phyloP scores from a whole-genome alignment of 2,329 filamentous ascomycete genomes.

The Cladophialophora yegresii region DNA sequence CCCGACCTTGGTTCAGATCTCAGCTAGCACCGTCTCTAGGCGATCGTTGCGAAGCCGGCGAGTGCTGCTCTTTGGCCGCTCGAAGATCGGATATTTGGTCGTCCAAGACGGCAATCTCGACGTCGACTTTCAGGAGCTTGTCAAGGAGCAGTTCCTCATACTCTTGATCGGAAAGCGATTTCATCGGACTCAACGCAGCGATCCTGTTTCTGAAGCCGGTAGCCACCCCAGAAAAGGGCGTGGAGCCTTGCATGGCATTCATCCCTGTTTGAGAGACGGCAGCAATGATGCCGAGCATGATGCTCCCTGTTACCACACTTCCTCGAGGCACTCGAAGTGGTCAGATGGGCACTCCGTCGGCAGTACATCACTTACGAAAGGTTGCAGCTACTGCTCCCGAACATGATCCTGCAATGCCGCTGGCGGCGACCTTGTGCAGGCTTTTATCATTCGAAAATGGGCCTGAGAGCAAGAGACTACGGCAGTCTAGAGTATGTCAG shows the following conservation, averaged over 20 bases:
- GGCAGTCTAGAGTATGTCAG: slow-evolving; percentile 17
- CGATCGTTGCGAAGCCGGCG: not conserved
- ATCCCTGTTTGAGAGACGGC: slow-evolving; percentile 27
- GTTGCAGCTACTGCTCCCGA: slow-evolving; percentile 28
- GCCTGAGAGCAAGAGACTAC: slow-evolving; percentile 16
- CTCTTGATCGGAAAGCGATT: slow-evolving; percentile 68
- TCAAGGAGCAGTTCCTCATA: slow-evolving; percentile 71
- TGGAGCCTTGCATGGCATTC: slow-evolving; percentile 46
- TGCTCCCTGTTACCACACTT: slow-evolving; percentile 28
- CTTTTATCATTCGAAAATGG: slow-evolving; percentile 33
- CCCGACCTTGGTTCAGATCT: not conserved
- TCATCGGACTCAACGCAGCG: slow-evolving; percentile 68
- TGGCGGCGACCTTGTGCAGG: slow-evolving; percentile 35
- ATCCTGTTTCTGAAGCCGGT: slow-evolving; percentile 17
- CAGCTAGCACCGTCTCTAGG: not conserved
- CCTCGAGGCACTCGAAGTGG: slow-evolving; percentile 20
- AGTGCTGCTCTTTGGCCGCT: slow-evolving; percentile 18
- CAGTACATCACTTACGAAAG: slow-evolving; percentile 27
- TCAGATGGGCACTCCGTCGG: slow-evolving; percentile 1
- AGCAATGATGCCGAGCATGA: slow-evolving; percentile 29
- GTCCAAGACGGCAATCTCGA: slow-evolving; percentile 75
- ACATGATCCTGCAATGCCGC: slow-evolving; percentile 32
- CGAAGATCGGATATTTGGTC: slow-evolving; percentile 63
- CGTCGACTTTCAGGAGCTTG: slow-evolving; percentile 70
- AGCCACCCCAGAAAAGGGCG: slow-evolving; percentile 5